phyloP scores from a whole-genome alignment of 106 monocot species.

The Amphibolis antarctica region DNA sequence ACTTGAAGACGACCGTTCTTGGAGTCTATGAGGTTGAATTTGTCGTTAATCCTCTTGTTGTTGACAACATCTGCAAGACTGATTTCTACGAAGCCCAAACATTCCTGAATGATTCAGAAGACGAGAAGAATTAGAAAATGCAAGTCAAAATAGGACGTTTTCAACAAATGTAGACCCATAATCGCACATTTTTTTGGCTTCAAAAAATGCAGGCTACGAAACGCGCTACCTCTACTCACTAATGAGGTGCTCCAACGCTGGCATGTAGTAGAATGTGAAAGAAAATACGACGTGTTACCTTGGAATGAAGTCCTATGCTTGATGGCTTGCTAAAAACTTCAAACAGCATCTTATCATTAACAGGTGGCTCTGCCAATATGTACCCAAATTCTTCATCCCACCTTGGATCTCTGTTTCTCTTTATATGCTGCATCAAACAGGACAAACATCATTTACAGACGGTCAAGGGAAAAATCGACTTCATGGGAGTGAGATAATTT shows the following conservation, averaged over 20 bases:
- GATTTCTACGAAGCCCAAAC: slow-evolving; percentile 41
- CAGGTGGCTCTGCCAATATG: slow-evolving; percentile 68
- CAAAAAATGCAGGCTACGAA: too few relatives aligned
- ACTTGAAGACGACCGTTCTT: slow-evolving; percentile 52
- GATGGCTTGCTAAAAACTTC: slow-evolving; percentile 70
- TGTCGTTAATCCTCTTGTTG: slow-evolving; percentile 56
- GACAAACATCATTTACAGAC: background rate
- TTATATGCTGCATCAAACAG: slow-evolving; percentile 49
- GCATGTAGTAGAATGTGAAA: background rate
- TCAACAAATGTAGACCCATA: too few relatives aligned
- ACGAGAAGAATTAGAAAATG: background rate
- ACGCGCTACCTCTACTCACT: too few relatives aligned
- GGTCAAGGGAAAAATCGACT: background rate
- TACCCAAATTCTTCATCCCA: slow-evolving; percentile 85
- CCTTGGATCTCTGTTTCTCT: slow-evolving; percentile 83
- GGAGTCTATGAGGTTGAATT: slow-evolving; percentile 55
- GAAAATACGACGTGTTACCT: slow-evolving; percentile 32
- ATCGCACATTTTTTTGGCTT: too few relatives aligned
- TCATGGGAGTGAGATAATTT: background rate
- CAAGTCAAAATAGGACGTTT: background rate
- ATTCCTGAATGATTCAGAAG: slow-evolving; percentile 32
- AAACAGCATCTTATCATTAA: slow-evolving; percentile 65
- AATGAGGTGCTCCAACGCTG: background rate
- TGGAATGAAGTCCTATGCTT: slow-evolving; percentile 55
- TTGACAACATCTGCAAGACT: slow-evolving; percentile 42